Evolutionary conservation across 2,329 filamentous ascomycete species (phyloP).

Genomic region (Apiospora marii): DNA sequence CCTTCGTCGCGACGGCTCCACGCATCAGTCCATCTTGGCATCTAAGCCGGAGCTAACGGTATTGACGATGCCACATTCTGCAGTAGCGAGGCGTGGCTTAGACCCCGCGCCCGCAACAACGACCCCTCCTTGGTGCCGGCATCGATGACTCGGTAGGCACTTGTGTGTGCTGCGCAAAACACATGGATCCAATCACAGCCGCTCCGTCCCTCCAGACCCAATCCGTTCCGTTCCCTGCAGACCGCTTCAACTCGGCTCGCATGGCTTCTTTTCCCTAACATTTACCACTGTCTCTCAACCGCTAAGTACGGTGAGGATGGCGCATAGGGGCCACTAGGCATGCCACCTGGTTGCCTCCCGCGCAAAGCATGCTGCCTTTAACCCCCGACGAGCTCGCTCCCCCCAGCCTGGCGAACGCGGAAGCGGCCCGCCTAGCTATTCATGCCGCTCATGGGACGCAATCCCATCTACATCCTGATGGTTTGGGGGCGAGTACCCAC

Average conservation of each 20-base stretch:
- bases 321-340: not conserved
- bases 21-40: not conserved
- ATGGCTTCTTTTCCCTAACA: not conserved
- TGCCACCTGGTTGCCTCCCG: slow-evolving; percentile 16
- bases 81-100: slow-evolving; percentile 19
- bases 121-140: not conserved
- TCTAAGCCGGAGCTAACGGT: slow-evolving; percentile 4
- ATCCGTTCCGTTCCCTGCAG: not conserved
- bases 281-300: not conserved
- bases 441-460: not conserved
- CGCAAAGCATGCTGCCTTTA: not conserved
- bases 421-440: slow-evolving; percentile 6
- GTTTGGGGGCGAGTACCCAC: slow-evolving; percentile 23
- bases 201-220: not conserved
- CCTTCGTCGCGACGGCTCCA: not conserved
- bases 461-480: not conserved
- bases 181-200: not conserved
- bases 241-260: not conserved
- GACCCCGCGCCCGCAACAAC: slow-evolving; percentile 12
- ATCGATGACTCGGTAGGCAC: not conserved
- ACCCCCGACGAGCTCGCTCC: not conserved
- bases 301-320: slow-evolving; percentile 12
- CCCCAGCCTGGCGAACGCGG: not conserved
- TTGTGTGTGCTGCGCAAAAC: not conserved
- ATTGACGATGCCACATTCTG: slow-evolving; percentile 6